Base-by-base conservation (phyloP, 176 grass and related monocot species). In the Triticum dicoccoides region DNA sequence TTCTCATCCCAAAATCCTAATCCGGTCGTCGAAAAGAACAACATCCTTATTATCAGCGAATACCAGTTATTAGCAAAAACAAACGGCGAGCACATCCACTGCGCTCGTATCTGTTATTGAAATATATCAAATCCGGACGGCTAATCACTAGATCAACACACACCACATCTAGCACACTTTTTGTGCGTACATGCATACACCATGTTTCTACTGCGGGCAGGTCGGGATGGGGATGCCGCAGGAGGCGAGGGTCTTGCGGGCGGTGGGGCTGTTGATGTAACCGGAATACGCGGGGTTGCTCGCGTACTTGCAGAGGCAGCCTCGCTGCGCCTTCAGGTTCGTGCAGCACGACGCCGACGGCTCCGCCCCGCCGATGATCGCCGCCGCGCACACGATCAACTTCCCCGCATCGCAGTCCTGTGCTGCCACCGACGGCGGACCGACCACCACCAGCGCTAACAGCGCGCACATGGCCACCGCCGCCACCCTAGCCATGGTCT, bases 221-320 rank as follows among this genome's bases (percentile, higher is more conserved):
- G 44, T 30, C 24, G 89, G 89, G 62, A 91, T 5, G 77, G 86
- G 11, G 89, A 91, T 24, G 77, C 70, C 15, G 85, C 89, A 91
- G 70, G 76, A 14, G 17, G 27, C 0, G 63, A 88, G 63, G 38
- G 86, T 15, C 49, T 9, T 18, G 39, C 63, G 82, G 11, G 86
- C n/a, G 70, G 17, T 70, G 82, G 86, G 61, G 86, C 77, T 88
- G 82, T 65, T 77, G 77, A 88, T 77, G 82, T 88, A 88, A 11
- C 1, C 0, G 39, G 62, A 6, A 32, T 85, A 91, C 15, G 52
- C 51, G 37, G 86, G 89, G 89, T 88, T 64, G 11, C 32, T 51
- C 5, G 82, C 86, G 77, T 81, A 91, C 82, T 82, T 39, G 77
- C 86, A 91, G 77, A 88, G 81, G 89, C 89, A 91, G 15, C 51